Conservation (phyloP, 2,329 filamentous ascomycete genomes). For the Trichoderma sp. region DNA sequence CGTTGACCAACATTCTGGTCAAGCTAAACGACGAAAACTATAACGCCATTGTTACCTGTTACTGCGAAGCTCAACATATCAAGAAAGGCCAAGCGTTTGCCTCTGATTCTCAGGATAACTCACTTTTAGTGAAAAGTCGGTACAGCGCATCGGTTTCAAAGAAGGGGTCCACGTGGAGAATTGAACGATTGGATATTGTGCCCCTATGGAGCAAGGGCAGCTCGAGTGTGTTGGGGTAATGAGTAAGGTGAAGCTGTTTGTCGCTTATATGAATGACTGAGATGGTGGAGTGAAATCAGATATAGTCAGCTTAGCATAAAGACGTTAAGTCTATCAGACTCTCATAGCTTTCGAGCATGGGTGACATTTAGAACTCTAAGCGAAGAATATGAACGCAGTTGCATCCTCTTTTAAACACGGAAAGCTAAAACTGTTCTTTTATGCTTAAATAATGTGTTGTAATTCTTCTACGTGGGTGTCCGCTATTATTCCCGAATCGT, state of each 20-base stretch:
- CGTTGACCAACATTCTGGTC: background rate
- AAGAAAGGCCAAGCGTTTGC: background rate
- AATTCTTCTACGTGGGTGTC: background rate
- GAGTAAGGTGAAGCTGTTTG: background rate
- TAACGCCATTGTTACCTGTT: background rate
- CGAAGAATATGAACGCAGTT: background rate
- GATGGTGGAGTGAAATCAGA: background rate
- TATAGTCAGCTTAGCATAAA: background rate
- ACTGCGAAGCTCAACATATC: slow-evolving; percentile 3
- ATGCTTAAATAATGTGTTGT: background rate
- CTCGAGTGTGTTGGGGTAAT: background rate
- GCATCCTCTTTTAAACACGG: background rate
- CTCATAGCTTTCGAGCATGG: background rate
- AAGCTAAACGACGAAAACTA: background rate
- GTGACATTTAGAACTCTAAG: background rate
- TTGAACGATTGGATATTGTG: background rate
- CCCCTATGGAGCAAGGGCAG: slow-evolving; percentile 7
- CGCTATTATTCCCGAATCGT: background rate
- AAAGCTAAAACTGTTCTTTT: background rate
- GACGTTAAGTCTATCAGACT: background rate
- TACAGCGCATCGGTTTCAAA: background rate
- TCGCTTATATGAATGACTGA: background rate
- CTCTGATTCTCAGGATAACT: background rate
- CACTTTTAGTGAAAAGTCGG: background rate
- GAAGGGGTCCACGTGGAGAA: background rate